phyloP scores from a whole-genome alignment of 495 filamentous ascomycete species.

The Xylaria longipes region DNA sequence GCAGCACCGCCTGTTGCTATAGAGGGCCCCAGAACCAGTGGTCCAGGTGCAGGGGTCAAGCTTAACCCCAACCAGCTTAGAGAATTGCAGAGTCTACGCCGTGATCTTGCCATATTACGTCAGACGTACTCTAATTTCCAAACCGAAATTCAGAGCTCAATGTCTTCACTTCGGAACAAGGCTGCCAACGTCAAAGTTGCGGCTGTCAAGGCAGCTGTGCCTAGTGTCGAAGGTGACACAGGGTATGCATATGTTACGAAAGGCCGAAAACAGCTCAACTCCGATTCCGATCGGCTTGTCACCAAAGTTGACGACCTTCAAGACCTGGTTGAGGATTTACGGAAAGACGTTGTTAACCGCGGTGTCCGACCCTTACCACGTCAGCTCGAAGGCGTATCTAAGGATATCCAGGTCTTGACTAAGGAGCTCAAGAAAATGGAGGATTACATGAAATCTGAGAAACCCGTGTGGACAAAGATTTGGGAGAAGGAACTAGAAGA shows the following conservation, averaged over 20 bases:
- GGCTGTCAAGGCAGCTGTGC: conserved; percentile 69
- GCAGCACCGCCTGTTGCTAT: conserved; percentile 63
- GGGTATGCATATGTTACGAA: conserved; percentile 83
- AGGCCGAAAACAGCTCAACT: conserved; percentile 82
- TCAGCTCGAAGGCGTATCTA: conserved; percentile 84
- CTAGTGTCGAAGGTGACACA: conserved; percentile 69
- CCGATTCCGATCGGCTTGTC: conserved; percentile 87
- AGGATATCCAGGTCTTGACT: conserved; percentile 80
- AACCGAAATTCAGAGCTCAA: conserved; percentile 84
- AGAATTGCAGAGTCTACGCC: conserved; percentile 82
- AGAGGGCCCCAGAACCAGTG: conserved; percentile 43
- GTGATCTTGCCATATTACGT: conserved; percentile 89
- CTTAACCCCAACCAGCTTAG: conserved; percentile 61
- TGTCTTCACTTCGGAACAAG: conserved; percentile 80
- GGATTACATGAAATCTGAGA: conserved; percentile 88
- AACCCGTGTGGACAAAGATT: conserved; percentile 96
- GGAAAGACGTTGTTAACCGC: conserved; percentile 93
- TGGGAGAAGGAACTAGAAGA: conserved; percentile 96
- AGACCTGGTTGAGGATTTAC: conserved; percentile 93
- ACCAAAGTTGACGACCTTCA: conserved; percentile 93
- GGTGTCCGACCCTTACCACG: conserved; percentile 92
- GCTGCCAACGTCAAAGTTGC: conserved; percentile 78
- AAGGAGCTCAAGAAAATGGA: conserved; percentile 95
- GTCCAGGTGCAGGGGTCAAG: conserved; percentile 41
- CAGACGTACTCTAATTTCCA: conserved; percentile 93